Evolutionary conservation across 176 grass and related monocot species (phyloP), one percentile per base, ranked within the genome.

Genomic region (Ensete ventricosum): DNA sequence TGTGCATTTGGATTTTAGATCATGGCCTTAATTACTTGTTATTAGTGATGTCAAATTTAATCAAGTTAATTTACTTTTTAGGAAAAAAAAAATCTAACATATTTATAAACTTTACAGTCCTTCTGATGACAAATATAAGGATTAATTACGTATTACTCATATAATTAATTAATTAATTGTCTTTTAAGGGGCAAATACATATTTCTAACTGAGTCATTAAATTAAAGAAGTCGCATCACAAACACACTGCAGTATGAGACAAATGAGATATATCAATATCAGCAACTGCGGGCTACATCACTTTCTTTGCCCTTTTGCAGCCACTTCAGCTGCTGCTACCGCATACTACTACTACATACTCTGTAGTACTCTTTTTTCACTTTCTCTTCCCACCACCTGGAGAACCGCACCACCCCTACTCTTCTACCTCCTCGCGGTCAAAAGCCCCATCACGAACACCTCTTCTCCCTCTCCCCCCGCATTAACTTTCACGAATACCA

Each of bases 281-380:
- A 73, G 71, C 52, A 29, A 23, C 71, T 55, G 71, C 71, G 71
- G 71, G 71, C 71, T 25, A 73, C 71, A 54, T 8, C 71, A 73
- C 71, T 55, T 73, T 6, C 22, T 52, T 73, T 54, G n/a, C 2
- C 17, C 21, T 12, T 29, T 22, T 73, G 71, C 71, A 29, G 71
- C 71, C 71, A 73, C 71, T 73, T 73, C 71, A 73, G 71, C 52
- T 23, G 11, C 71, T 54, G 50, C 51, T 73, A n/a, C 71, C 54
- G 17, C 52, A 67, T 67, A 4, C 11, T 23, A 23, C 22, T 23
- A 23, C 22, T 22, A 14, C 26, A 67, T 34, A 67, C 13, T 50
- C 67, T 69, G 50, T 50, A 69, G 50, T 50, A 69, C 67, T 19
- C 67, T 50, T 4, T 19, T 50, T 23, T 23, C 22, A 23, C 14